Base-by-base conservation (phyloP, 192 early-diverging fungal species). In the Coemansia sp. region DNA sequence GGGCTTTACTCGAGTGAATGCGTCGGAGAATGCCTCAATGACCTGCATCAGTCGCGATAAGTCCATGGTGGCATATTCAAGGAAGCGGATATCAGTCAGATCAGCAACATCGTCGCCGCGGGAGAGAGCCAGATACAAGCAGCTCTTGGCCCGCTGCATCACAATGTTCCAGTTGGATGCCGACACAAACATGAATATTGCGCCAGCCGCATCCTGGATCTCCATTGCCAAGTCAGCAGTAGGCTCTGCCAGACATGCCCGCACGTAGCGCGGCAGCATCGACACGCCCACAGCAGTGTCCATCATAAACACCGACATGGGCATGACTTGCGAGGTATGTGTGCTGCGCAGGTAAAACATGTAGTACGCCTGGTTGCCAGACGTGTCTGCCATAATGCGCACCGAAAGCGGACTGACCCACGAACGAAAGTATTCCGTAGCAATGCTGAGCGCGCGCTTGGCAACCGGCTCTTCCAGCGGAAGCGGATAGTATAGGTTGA, bases 121-220 rank as follows among this genome's bases (percentile, higher is more conserved):
- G 33, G 82, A 83, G 6, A 86, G 80, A 3, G 86, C 69, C 47
- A 84, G 80, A 13, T 81, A 72, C 37, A 89, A 82, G 45, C 86
- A 72, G 43, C 78, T 83, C 57, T 84, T 88, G 26, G 86, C 84
- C 50, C 85, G 85, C 26, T 84, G 70, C 72, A 88, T 88, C 6
- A 92, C 83, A 5, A 91, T 81, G 46, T 72, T 70, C 94, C 94
- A 97, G 78, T 96, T 97, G 19, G 88, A 83, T 16, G 92, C 89
- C 44, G 89, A 90, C 15, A 95, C 78, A 68, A 89, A 96, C 70
- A 87, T 89, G 33, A 94, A 80, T 26, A 96, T 84, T 5, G 88
- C 65, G 19, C 89, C 90, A 3, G 95, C 92, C 4, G 87, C 86
- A 55, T 89, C 89, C 53, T 87, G 89, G 51, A 91, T 88, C 56